Evolutionary conservation across 2,329 filamentous ascomycete species (phyloP), one percentile per base, ranked within the genome.

Genomic region (Talaromyces sp.): DNA sequence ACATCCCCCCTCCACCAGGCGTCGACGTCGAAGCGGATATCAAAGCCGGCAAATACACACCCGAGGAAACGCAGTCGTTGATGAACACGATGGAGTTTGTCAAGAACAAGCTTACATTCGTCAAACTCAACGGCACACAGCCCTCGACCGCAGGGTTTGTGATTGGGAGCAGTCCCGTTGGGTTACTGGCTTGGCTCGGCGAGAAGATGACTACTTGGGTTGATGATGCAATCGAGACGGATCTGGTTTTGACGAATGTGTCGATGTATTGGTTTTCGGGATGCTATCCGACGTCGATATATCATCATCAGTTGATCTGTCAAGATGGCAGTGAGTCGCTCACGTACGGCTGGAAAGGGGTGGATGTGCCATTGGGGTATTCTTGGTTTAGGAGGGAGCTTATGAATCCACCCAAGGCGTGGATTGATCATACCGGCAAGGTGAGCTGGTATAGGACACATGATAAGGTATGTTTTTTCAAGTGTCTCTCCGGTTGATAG

Each of bases 311-410:
- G 34, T 34, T 56, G 18, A 23, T 30, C n/a, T n/a, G 12, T 27
- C 31, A 56, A 27, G 54, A 34, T 30, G 16, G n/a, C 23, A 3
- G n/a, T 4, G 54, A 23, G 10, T 34, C 27, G 31, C 54, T 56
- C 4, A 56, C 34, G 16, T 6, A 27, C 14, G 54, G 54, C 18
- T 56, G 54, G 54, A 56, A 56, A 5, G 54, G 54, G 12, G 54
- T 56, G 5, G 42, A 42, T 44, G 54, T 56, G 23, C 54, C 54
- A 28, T 42, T 56, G 30, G 54, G 54, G 18, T 56, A 56, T 30
- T 56, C 54, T 7, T 56, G 54, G 54, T 56, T 56, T 27, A 56
- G 27, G 34, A 56, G 44, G n/a, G 54, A 56, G 54, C 54, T 56
- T 42, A 2, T 28, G n/a, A 56, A 56, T 42, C 54, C 54, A 8